Base-by-base conservation (phyloP, 345 rosid species). In the Acer negundo region DNA sequence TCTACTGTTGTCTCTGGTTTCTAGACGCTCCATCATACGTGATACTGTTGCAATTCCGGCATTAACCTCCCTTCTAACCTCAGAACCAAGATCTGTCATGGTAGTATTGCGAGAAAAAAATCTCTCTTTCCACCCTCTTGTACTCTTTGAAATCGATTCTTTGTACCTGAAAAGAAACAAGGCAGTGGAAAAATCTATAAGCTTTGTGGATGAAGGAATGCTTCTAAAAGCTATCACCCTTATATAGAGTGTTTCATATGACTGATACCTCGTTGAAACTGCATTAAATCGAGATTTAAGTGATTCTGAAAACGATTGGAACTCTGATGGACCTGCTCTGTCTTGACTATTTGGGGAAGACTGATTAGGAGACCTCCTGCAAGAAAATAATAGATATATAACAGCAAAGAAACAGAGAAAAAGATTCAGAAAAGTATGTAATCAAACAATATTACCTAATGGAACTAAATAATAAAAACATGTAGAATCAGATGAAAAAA, bases 61-160 rank as follows among this genome's bases (percentile, higher is more conserved):
- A 83, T 85, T 88, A 67, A 88, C 97, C 84, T 93, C 99, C 88
- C 94, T 88, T 85, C 88, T 87, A 71, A 87, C 97, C 82, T 92
- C 97, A 70, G 95, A 88, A 77, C 97, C 91, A 80, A 89, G 72
- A 74, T 92, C 97, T 11, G 88, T 86, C 90, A 89, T 80, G 67
- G 92, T 76, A 47, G 85, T 84, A 77, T 85, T 96, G 74, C 97
- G 95, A 81, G 94, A 89, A 83, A 94, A 96, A 76, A 94, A 84
- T 80, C 89, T 89, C 77, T 96, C 99, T 78, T 89, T 96, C 99
- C 97, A 96, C 74, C 86, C 97, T 82, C 94, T 86, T 55, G 99
- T 94, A 83, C 97, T 87, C 91, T 89, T 96, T 73, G 98, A 88
- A 83, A 96, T 87, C 1, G 99, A 94, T 73, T 96, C 99, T 80